A percentile compares a stretch with the other conserved stretches of the same genome.
Evolutionary conservation across 1,284 basidiomycete species (phyloP).

Genomic region (Nidula niveotomentosa): DNA sequence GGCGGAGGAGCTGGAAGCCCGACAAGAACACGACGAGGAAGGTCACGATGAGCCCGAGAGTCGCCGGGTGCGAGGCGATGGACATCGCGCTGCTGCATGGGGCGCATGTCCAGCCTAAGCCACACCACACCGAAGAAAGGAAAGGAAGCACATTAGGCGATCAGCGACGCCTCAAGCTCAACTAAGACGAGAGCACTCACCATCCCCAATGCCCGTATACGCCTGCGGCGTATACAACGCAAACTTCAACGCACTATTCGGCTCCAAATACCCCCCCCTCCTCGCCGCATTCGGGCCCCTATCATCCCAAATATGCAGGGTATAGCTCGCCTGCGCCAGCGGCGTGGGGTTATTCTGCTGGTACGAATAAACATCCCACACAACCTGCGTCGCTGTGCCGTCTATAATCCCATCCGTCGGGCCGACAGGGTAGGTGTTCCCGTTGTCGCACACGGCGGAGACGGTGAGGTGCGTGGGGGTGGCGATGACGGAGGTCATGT

Average conservation of each 20-base stretch:
- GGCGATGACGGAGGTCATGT: conserved; percentile 71
- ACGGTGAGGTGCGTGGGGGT: conserved; percentile 78
- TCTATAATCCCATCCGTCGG: conserved; percentile 74
- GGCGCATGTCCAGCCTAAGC: conserved; percentile 74
- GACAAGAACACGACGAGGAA: conserved; percentile 74
- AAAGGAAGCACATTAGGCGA: conserved; percentile 1
- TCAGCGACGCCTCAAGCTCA: background rate
- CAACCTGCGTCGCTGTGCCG: conserved; percentile 67
- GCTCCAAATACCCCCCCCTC: conserved; percentile 65
- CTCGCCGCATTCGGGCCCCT: conserved; percentile 64
- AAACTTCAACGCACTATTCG: conserved; percentile 75
- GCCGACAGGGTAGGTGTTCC: conserved; percentile 86
- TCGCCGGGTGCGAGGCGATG: conserved; percentile 57
- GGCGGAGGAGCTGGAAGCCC: conserved; percentile 63
- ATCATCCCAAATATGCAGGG: conserved; percentile 78
- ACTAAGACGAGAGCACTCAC: conserved; percentile 35
- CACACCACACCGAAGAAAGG: background rate
- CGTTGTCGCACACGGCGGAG: conserved; percentile 80
- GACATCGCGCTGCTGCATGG: conserved; percentile 61
- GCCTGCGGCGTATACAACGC: conserved; percentile 82
- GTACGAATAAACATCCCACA: conserved; percentile 84
- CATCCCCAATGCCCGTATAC: conserved; percentile 73
- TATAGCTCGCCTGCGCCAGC: conserved; percentile 75
- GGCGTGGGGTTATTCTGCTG: conserved; percentile 68
- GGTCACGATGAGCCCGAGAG: conserved; percentile 66